Conservation (phyloP, 2,329 filamentous ascomycete genomes). For the Paracorniculantispora psalliotae region DNA sequence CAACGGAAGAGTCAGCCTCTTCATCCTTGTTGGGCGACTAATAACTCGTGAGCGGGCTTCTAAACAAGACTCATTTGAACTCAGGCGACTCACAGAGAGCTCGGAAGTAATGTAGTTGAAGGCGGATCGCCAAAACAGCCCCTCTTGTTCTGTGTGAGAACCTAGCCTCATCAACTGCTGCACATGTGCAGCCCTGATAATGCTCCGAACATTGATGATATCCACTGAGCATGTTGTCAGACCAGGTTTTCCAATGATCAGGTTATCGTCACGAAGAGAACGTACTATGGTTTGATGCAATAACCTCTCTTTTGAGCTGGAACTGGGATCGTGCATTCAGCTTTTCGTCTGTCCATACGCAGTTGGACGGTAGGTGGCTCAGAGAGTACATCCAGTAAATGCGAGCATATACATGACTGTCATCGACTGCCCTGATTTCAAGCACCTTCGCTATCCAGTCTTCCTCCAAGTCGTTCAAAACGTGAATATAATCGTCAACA, state of each 20-base stretch:
- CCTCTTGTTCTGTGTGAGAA: background rate
- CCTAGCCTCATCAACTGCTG: background rate
- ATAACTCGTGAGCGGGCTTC: background rate
- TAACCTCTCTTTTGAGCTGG: background rate
- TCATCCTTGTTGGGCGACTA: background rate
- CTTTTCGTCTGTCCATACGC: background rate
- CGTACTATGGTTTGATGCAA: background rate
- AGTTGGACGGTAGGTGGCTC: background rate
- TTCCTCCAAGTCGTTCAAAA: background rate
- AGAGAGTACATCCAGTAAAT: conserved; percentile 5
- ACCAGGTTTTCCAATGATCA: background rate
- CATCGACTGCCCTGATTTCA: background rate
- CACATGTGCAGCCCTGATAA: background rate
- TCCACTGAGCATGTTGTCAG: background rate
- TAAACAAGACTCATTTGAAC: background rate
- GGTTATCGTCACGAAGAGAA: background rate
- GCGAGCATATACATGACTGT: conserved; percentile 1
- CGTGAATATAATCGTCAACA: background rate
- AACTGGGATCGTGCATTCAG: background rate
- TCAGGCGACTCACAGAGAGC: background rate
- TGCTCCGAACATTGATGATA: background rate
- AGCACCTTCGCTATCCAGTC: conserved; percentile 5
- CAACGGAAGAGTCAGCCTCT: background rate
- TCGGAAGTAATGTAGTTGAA: background rate
- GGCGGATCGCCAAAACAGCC: background rate